These are phyloP conservation scores for Cercospora berteroae DNA, from an alignment of 2,329 filamentous ascomycete species.

Conservation along the genomic window DNA sequence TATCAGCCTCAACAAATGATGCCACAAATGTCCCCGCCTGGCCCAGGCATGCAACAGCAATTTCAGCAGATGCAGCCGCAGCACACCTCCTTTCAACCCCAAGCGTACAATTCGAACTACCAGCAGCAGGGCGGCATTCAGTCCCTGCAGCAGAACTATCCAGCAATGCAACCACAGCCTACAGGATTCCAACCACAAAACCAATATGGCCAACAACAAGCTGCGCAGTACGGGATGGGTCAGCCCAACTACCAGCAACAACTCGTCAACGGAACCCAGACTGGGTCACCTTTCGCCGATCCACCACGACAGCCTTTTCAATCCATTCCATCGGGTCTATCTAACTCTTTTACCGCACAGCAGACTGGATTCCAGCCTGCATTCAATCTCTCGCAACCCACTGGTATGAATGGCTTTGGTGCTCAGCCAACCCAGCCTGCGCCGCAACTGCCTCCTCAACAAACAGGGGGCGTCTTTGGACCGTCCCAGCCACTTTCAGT, in stretches of 20 bases:
- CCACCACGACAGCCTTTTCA: conserved; percentile 49
- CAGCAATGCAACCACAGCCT: conserved; percentile 51
- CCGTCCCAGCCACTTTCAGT: conserved; percentile 31
- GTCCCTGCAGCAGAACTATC: conserved; percentile 35
- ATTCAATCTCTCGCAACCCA: conserved; percentile 41
- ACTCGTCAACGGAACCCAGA: conserved; percentile 48
- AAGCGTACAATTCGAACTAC: conserved; percentile 45
- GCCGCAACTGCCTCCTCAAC: conserved; percentile 58
- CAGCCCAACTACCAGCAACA: conserved; percentile 50
- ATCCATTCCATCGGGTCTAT: conserved; percentile 42
- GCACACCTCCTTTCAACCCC: conserved; percentile 40
- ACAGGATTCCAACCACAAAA: conserved; percentile 49
- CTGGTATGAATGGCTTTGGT: conserved; percentile 47
- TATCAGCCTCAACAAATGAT: conserved; percentile 46
- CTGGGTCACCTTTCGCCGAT: conserved; percentile 55
- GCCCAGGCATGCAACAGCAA: conserved; percentile 46
- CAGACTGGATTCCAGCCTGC: conserved; percentile 54
- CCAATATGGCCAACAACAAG: conserved; percentile 20
- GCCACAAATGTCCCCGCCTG: conserved; percentile 46
- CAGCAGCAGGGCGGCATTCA: conserved; percentile 35
- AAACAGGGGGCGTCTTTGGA: conserved; percentile 46
- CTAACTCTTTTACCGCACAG: conserved; percentile 40
- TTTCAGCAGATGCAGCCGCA: conserved; percentile 39
- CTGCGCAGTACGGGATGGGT: conserved; percentile 19
- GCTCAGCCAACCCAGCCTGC: conserved; percentile 43